These are phyloP conservation scores for Arthrobotrys megalospora DNA, from an alignment of 2,329 filamentous ascomycete species.

Conservation along the genomic window DNA sequence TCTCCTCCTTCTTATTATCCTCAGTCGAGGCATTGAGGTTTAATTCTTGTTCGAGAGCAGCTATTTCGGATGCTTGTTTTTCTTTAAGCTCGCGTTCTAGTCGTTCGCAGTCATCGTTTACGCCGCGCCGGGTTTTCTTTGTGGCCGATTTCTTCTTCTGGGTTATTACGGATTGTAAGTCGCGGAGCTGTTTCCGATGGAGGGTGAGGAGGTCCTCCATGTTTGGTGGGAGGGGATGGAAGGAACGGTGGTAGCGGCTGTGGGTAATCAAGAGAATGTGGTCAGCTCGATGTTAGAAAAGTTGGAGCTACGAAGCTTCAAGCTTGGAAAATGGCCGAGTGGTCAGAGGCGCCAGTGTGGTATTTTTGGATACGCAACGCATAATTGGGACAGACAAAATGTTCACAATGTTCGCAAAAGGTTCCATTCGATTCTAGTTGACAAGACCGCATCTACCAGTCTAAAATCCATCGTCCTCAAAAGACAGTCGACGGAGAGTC, in stretches of 20 bases:
- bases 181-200: conserved; percentile 89
- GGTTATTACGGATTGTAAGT: conserved; percentile 86
- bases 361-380: conserved; percentile 42
- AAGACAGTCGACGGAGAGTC: background rate
- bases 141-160: conserved; percentile 97
- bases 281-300: background rate
- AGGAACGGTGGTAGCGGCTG: background rate
- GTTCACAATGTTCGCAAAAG: background rate
- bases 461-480: conserved; percentile 3
- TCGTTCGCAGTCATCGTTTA: conserved; percentile 82
- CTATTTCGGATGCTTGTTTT: conserved; percentile 76
- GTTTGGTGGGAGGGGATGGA: background rate
- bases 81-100: conserved; percentile 78
- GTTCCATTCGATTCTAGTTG: background rate
- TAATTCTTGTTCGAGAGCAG: conserved; percentile 67
- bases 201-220: conserved; percentile 84
- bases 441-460: background rate
- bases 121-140: conserved; percentile 83
- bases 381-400: background rate
- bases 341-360: conserved; percentile 22
- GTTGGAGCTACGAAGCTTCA: conserved; percentile 8
- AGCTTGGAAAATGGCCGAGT: conserved; percentile 23
- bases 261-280: background rate
- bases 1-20: conserved; percentile 30
- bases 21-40: conserved; percentile 20